A percentile compares a stretch with the other conserved stretches of the same genome.
phyloP scores from a whole-genome alignment of 2,329 filamentous ascomycete species.

The Trichothecium roseum region DNA sequence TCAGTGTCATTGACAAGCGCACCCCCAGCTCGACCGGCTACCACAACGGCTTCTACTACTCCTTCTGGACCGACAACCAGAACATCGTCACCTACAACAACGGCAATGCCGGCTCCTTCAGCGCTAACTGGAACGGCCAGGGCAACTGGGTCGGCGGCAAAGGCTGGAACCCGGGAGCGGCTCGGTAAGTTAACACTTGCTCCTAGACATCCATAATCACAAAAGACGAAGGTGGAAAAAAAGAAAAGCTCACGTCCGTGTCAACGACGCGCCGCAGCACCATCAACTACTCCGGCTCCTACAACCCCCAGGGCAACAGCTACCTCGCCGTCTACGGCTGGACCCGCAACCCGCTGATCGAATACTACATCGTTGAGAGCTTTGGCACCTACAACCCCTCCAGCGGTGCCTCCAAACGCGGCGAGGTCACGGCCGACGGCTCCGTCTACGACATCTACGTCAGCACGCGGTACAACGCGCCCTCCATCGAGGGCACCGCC shows the following conservation, averaged over 20 bases:
- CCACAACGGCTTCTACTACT: constrained; percentile 35
- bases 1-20: constrained; percentile 8
- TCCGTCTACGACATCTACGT: constrained; percentile 25
- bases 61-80: constrained; percentile 36
- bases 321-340: constrained; percentile 25
- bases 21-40: constrained; percentile 24
- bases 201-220: not conserved
- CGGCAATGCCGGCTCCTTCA: constrained; percentile 30
- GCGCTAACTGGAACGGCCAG: constrained; percentile 28
- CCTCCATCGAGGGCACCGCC: constrained; percentile 36
- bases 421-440: constrained; percentile 24
- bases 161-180: constrained; percentile 43
- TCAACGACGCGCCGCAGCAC: constrained; percentile 21
- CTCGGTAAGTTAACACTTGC: constrained; percentile 24
- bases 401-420: constrained; percentile 18
- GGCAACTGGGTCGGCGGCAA: constrained; percentile 49
- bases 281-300: constrained; percentile 25
- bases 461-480: constrained; percentile 26
- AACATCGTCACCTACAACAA: constrained; percentile 34
- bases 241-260: constrained; percentile 1
- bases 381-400: constrained; percentile 26
- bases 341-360: constrained; percentile 20
- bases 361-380: constrained; percentile 26
- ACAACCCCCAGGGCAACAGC: constrained; percentile 15
- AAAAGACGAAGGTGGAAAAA: not conserved